Conservation (phyloP, 768 basidiomycete genomes). For the Suillus lakei region DNA sequence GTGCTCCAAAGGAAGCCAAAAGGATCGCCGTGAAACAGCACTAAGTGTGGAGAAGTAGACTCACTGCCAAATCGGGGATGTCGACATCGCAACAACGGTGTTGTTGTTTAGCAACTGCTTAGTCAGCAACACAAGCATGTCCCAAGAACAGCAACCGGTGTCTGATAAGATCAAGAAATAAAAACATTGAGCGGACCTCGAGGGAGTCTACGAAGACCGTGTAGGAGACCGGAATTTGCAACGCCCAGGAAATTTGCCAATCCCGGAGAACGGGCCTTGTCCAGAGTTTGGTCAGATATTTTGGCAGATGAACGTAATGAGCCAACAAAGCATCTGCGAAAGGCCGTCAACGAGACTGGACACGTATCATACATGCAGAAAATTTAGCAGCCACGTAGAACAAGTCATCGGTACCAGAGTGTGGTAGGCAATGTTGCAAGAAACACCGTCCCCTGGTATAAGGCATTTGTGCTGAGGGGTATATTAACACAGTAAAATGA, state of each 20-base stretch:
- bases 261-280: too few species aligned
- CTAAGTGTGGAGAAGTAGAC: neutral
- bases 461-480: neutral
- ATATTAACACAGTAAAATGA: neutral
- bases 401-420: neutral
- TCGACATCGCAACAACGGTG: slow-evolving; percentile 8
- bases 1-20: neutral
- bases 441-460: neutral
- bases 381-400: neutral
- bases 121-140: slow-evolving; percentile 4
- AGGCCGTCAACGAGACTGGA: neutral
- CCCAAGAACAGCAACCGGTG: slow-evolving; percentile 20
- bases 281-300: neutral
- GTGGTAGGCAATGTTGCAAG: neutral
- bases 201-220: neutral
- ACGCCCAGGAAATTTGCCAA: neutral
- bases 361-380: neutral
- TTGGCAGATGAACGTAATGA: neutral
- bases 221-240: neutral
- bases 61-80: slow-evolving; percentile 17
- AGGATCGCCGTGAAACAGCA: neutral
- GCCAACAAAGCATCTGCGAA: neutral
- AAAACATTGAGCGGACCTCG: neutral
- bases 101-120: slow-evolving; percentile 18
- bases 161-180: slow-evolving; percentile 31